Evolutionary conservation across 805 yeast species (phyloP).

Genomic region (Lipomyces sp.): DNA sequence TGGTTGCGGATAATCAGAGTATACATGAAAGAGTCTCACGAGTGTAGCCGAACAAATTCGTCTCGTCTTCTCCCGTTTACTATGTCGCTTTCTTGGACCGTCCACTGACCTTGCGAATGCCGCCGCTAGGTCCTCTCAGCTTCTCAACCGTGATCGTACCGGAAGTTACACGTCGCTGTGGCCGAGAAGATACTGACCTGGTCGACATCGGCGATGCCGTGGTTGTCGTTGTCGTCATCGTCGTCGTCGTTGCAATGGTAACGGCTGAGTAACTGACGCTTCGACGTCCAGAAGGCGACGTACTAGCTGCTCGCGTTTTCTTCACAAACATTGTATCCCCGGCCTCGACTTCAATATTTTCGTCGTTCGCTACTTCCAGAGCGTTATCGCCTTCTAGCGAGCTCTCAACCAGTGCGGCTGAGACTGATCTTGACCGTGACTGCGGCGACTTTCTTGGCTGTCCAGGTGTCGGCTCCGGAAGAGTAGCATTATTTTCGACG

Average conservation of each 20-base stretch:
- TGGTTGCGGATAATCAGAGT: not conserved
- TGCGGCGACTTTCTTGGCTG: slow-evolving; percentile 75
- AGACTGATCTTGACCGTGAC: slow-evolving; percentile 2
- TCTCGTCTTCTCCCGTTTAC: too few species aligned
- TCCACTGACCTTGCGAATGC: slow-evolving; percentile 24
- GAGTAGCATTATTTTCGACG: slow-evolving; percentile 65
- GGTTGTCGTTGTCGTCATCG: slow-evolving; percentile 20
- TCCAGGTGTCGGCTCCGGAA: slow-evolving; percentile 92
- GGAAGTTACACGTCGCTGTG: slow-evolving; percentile 13
- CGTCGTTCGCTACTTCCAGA: slow-evolving; percentile 1
- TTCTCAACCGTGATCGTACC: slow-evolving; percentile 10
- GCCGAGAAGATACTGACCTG: not conserved
- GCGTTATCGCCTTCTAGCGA: slow-evolving; percentile 1
- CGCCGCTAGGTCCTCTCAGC: slow-evolving; percentile 15
- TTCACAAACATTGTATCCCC: slow-evolving; percentile 9
- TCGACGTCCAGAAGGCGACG: slow-evolving; percentile 18
- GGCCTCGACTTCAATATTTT: not conserved
- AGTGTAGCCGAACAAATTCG: too few species aligned
- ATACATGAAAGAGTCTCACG: not conserved
- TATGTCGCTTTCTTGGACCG: slow-evolving; percentile 3
- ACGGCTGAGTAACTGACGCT: slow-evolving; percentile 28
- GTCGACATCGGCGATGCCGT: slow-evolving; percentile 3
- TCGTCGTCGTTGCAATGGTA: slow-evolving; percentile 23
- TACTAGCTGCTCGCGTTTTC: slow-evolving; percentile 23
- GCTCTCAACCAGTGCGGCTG: slow-evolving; percentile 5